Evolutionary conservation across 345 rosid genomes (phyloP).

Genomic region (Heritiera fomes): DNA sequence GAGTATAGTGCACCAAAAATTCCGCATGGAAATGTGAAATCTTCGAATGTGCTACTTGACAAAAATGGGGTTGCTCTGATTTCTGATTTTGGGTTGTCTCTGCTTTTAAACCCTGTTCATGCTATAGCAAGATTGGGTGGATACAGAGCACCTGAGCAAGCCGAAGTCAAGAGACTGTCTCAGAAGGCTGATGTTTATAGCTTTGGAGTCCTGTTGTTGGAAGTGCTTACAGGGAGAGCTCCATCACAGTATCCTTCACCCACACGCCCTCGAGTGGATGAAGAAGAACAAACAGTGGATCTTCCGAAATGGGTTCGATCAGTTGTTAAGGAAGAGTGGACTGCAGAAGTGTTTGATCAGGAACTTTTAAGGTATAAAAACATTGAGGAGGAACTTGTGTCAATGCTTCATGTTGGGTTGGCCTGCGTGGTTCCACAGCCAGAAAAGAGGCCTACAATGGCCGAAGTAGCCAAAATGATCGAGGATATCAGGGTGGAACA

Average conservation of each 20-base stretch:
- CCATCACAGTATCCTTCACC: slow-evolving; percentile 80
- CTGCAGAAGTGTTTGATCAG: slow-evolving; percentile 94
- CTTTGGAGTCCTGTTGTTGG: slow-evolving; percentile 78
- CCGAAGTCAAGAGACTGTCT: slow-evolving; percentile 74
- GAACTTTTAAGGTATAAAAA: slow-evolving; percentile 94
- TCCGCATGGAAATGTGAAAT: slow-evolving; percentile 87
- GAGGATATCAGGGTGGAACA: slow-evolving; percentile 93
- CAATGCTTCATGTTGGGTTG: slow-evolving; percentile 87
- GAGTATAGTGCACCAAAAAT: slow-evolving; percentile 60
- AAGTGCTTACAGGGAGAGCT: slow-evolving; percentile 83
- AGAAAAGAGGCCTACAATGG: slow-evolving; percentile 86
- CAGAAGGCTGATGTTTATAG: slow-evolving; percentile 88
- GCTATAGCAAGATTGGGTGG: slow-evolving; percentile 89
- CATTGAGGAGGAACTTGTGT: slow-evolving; percentile 75
- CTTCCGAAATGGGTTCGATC: slow-evolving; percentile 94
- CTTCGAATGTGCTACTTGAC: slow-evolving; percentile 77
- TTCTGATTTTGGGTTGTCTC: slow-evolving; percentile 83
- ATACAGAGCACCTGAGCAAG: slow-evolving; percentile 92
- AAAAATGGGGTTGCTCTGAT: slow-evolving; percentile 82
- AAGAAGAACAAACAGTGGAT: slow-evolving; percentile 62
- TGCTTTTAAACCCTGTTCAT: slow-evolving; percentile 81
- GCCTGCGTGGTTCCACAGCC: slow-evolving; percentile 77
- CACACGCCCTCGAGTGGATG: slow-evolving; percentile 53
- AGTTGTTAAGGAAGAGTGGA: slow-evolving; percentile 96
- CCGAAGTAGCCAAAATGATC: slow-evolving; percentile 81